Evolutionary conservation across 495 filamentous ascomycete genomes (phyloP).

Genomic region (Lepidopterella palustris): DNA sequence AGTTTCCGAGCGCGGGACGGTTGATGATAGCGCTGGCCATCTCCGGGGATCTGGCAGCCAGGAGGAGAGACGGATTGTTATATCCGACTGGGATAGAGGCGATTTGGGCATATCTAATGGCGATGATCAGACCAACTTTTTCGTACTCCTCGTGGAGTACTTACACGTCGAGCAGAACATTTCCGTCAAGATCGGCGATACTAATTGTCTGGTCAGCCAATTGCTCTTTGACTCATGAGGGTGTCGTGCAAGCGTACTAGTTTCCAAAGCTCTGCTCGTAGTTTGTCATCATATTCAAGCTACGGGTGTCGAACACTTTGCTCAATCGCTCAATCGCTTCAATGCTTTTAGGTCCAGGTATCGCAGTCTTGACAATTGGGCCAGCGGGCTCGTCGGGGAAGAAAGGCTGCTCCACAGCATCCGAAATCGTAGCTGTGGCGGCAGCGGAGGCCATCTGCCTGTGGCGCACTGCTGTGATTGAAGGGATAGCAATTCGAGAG

Average conservation of each 20-base stretch:
- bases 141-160: not conserved
- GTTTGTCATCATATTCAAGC: conserved; percentile 86
- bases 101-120: conserved; percentile 69
- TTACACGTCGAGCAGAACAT: conserved; percentile 49
- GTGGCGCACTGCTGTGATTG: conserved; percentile 3
- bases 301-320: conserved; percentile 87
- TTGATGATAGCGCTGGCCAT: conserved; percentile 86
- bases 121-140: not conserved
- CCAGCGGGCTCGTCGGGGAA: conserved; percentile 61
- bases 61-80: conserved; percentile 77
- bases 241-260: conserved; percentile 41
- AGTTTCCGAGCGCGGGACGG: conserved; percentile 92
- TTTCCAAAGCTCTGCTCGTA: conserved; percentile 63
- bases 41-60: conserved; percentile 64
- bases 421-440: conserved; percentile 5
- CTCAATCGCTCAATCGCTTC: conserved; percentile 65
- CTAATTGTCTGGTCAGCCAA: conserved; percentile 36
- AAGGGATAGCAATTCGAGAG: not conserved
- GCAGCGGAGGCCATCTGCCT: conserved; percentile 19
- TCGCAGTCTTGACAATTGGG: conserved; percentile 66
- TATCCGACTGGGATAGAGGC: conserved; percentile 96
- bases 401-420: conserved; percentile 29
- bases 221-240: not conserved
- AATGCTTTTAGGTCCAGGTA: conserved; percentile 76
- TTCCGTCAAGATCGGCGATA: conserved; percentile 86